These are phyloP conservation scores for Mrakia frigida DNA, from an alignment of 768 basidiomycete genomes.

Conservation along the genomic window DNA sequence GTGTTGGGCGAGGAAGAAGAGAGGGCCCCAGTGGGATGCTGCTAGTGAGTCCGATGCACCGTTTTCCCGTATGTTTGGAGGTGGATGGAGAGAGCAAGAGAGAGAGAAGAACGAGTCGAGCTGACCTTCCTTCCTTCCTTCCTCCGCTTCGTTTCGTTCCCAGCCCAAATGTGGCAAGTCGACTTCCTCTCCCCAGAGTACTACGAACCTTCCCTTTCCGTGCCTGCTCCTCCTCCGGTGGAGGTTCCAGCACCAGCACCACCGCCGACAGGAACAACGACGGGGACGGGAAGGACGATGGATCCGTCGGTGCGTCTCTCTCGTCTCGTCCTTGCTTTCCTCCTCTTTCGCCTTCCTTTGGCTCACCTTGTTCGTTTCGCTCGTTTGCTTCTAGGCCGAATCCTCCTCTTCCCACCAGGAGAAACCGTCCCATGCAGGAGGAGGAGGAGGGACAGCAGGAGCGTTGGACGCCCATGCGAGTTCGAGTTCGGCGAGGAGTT, in stretches of 20 bases:
- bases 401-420: no score
- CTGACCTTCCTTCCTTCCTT: constrained; percentile 52
- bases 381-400: no score
- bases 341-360: background rate
- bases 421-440: no score
- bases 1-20: constrained; percentile 27
- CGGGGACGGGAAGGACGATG: no score
- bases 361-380: no score
- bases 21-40: constrained; percentile 25
- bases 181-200: constrained; percentile 27
- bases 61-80: background rate
- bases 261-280: background rate
- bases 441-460: no score
- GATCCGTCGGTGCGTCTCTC: background rate
- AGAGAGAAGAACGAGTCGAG: constrained; percentile 29
- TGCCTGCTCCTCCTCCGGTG: background rate
- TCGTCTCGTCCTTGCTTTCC: background rate
- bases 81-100: constrained; percentile 37
- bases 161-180: constrained; percentile 27
- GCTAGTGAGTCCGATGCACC: background rate
- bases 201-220: constrained; percentile 13
- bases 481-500: no score
- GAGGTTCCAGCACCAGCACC: background rate
- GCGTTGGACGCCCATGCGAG: no score
- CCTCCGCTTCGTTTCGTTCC: constrained; percentile 42